Percentiles rank a stretch among this genome's conserved stretches.
phyloP scores from a whole-genome alignment of 352 stramenopile species.

The Globisporangium viniferum region DNA sequence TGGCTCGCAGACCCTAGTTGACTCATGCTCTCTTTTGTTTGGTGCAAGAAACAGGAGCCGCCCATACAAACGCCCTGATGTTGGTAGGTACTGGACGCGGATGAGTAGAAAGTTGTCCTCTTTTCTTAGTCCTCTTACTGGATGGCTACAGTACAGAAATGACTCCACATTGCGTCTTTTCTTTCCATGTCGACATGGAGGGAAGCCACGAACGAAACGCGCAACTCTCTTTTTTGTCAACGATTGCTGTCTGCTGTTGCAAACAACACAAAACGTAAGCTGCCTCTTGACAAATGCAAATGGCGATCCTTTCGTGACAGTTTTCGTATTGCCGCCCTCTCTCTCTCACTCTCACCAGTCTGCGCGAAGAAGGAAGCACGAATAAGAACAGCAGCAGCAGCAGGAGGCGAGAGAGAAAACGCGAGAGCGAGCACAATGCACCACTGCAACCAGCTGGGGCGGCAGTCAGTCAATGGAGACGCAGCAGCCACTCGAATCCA shows the following conservation, averaged over 20 bases:
- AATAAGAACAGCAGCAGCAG: background rate
- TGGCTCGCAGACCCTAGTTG: background rate
- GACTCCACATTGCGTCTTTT: constrained; percentile 3
- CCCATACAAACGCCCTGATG: constrained; percentile 3
- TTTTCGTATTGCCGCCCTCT: no score
- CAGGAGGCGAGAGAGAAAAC: background rate
- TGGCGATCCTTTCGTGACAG: background rate
- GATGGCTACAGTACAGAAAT: constrained; percentile 13
- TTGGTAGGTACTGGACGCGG: constrained; percentile 8
- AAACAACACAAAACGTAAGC: background rate
- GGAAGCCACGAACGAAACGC: background rate
- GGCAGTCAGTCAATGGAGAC: background rate
- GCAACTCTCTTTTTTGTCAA: constrained; percentile 5
- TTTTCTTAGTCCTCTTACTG: background rate
- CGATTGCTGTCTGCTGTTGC: background rate
- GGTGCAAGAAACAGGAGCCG: constrained; percentile 1
- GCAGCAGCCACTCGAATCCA: background rate
- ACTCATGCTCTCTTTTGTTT: background rate
- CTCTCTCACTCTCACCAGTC: background rate
- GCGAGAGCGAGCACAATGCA: background rate
- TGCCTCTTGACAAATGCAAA: background rate
- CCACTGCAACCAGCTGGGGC: background rate
- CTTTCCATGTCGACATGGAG: constrained; percentile 4
- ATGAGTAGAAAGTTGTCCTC: constrained; percentile 6
- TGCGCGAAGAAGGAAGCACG: background rate